These are phyloP conservation scores for Yarrowia yakushimensis DNA, from an alignment of 805 yeast genomes.

Conservation along the genomic window DNA sequence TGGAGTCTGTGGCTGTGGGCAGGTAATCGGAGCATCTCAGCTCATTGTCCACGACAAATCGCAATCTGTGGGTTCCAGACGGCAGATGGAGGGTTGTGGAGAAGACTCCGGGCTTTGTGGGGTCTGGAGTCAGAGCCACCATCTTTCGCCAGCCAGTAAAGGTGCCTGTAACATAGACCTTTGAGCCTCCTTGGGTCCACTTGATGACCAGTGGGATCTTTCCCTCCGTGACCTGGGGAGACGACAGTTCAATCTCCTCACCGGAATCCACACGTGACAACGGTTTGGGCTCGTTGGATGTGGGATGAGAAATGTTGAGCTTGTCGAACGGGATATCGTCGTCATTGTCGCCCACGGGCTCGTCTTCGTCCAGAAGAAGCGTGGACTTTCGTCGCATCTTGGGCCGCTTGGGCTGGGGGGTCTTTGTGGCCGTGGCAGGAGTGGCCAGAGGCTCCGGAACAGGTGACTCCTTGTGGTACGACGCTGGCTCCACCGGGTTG, in stretches of 20 bases:
- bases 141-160: conserved; percentile 98
- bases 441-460: neutral
- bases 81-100: conserved; percentile 47
- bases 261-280: conserved; percentile 37
- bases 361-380: conserved; percentile 66
- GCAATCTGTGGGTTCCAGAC: conserved; percentile 84
- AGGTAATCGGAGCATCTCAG: conserved; percentile 79
- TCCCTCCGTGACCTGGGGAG: conserved; percentile 30
- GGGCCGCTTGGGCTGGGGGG: conserved; percentile 9
- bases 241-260: conserved; percentile 35
- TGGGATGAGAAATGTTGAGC: conserved; percentile 41
- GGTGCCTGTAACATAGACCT: conserved; percentile 94
- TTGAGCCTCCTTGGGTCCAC: conserved; percentile 96
- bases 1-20: conserved; percentile 93
- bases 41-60: conserved; percentile 92
- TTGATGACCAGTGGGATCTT: conserved; percentile 59
- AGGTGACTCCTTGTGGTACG: conserved; percentile 21
- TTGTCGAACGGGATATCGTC: conserved; percentile 49
- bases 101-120: conserved; percentile 36
- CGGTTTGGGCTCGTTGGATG: conserved; percentile 31
- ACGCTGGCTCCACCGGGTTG: conserved; percentile 19
- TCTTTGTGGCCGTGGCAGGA: neutral
- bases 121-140: conserved; percentile 69
- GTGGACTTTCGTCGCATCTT: conserved; percentile 61
- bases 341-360: conserved; percentile 28